Conservation (phyloP, 768 basidiomycete genomes). For the Psilocybe subaeruginosa region DNA sequence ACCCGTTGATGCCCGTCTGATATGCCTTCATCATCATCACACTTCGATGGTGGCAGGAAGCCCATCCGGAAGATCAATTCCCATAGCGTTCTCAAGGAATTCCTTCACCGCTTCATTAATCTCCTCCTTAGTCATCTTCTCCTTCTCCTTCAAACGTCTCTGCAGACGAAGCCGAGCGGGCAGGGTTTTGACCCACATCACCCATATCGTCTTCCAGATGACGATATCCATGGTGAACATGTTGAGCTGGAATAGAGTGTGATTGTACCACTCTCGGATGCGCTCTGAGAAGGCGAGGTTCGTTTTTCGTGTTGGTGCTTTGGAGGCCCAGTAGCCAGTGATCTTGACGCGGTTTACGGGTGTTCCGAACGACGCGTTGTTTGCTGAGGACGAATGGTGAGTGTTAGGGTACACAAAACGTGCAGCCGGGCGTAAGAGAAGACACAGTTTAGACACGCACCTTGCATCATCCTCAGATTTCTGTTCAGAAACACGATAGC, state of each 20-base stretch:
- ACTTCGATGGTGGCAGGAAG: not conserved
- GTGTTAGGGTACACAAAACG: constrained; percentile 14
- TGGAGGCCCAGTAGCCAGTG: constrained; percentile 81
- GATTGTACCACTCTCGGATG: constrained; percentile 54
- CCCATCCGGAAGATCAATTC: constrained; percentile 67
- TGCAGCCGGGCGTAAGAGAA: constrained; percentile 3
- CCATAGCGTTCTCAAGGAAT: constrained; percentile 77
- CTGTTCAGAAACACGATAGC: constrained; percentile 74
- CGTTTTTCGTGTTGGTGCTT: constrained; percentile 53
- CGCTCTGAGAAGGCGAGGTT: constrained; percentile 44
- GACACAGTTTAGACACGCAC: constrained; percentile 30
- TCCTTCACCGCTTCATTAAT: constrained; percentile 73
- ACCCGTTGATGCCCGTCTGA: not conserved
- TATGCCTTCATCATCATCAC: not conserved
- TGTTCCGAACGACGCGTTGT: constrained; percentile 82
- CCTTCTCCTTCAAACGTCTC: constrained; percentile 45
- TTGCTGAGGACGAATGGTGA: constrained; percentile 40
- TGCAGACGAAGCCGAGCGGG: constrained; percentile 40
- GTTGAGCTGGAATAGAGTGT: constrained; percentile 63
- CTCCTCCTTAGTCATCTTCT: constrained; percentile 71
- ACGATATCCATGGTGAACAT: constrained; percentile 72
- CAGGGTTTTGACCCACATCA: constrained; percentile 50
- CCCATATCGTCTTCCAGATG: constrained; percentile 65
- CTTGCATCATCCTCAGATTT: constrained; percentile 74
- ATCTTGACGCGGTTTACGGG: constrained; percentile 92